Evolutionary conservation across 1,139 yeast species (phyloP).

Genomic region (Suhomyces wounanorum): DNA sequence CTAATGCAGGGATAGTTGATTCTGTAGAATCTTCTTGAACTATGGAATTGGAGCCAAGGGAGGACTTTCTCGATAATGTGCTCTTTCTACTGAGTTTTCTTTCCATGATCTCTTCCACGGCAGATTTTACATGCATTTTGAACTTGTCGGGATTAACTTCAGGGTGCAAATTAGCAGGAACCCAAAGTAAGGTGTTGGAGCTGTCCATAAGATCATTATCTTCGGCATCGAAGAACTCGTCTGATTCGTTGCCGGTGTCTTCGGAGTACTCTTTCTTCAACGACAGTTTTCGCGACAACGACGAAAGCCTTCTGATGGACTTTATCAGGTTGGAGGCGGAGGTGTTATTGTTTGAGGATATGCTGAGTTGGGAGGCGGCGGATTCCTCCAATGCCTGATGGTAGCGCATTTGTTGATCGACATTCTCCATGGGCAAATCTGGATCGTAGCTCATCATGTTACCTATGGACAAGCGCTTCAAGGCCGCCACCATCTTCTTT

Average conservation of each 20-base stretch:
- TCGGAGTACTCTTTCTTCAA: slow-evolving; percentile 10
- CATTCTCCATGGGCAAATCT: slow-evolving; percentile 51
- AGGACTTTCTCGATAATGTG: slow-evolving; percentile 35
- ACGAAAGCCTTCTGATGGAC: slow-evolving; percentile 10
- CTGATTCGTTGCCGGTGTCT: slow-evolving; percentile 18
- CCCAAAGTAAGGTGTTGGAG: slow-evolving; percentile 65
- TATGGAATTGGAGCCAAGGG: slow-evolving; percentile 21
- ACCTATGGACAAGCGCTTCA: slow-evolving; percentile 58
- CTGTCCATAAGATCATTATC: slow-evolving; percentile 30
- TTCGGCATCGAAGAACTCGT: slow-evolving; percentile 28
- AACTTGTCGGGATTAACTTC: slow-evolving; percentile 91
- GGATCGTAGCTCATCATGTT: slow-evolving; percentile 57
- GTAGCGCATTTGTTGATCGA: slow-evolving; percentile 22
- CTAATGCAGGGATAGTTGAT: slow-evolving; percentile 9
- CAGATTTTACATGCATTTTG: slow-evolving; percentile 75
- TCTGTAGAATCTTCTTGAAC: slow-evolving; percentile 9
- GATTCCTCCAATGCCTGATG: slow-evolving; percentile 8
- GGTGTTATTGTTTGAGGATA: slow-evolving; percentile 1
- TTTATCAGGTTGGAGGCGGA: slow-evolving; percentile 6
- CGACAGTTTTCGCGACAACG: slow-evolving; percentile 14
- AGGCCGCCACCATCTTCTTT: slow-evolving; percentile 59
- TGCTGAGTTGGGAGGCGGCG: slow-evolving; percentile 2
- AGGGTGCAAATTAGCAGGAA: slow-evolving; percentile 93
- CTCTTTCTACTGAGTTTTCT: slow-evolving; percentile 37
- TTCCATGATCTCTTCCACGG: slow-evolving; percentile 73